phyloP scores from a whole-genome alignment of 192 early-diverging fungal genomes.

The Coemansia sp. region DNA sequence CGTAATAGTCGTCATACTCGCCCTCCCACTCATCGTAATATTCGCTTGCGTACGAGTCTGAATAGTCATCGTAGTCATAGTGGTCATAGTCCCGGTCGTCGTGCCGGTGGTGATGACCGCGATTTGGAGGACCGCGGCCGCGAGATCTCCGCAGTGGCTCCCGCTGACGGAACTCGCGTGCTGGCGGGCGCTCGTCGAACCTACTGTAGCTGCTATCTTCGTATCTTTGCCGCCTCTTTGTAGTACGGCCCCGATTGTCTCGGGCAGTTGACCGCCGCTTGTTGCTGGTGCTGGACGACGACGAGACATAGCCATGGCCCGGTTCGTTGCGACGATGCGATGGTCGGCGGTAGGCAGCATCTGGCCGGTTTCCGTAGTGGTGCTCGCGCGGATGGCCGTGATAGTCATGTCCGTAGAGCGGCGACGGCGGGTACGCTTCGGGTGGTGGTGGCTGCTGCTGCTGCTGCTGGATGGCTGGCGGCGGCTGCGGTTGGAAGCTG shows the following conservation, averaged over 20 bases:
- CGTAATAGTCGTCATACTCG: conserved; percentile 12
- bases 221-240: conserved; percentile 9
- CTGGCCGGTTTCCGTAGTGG: conserved; percentile 1
- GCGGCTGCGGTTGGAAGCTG: conserved; percentile 35
- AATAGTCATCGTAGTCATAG: conserved; percentile 34
- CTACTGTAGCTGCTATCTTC: conserved; percentile 20
- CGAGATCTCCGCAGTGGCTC: conserved; percentile 9
- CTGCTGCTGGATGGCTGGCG: conserved; percentile 4
- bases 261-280: neutral
- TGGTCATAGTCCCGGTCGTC: conserved; percentile 22
- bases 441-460: conserved; percentile 3
- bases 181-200: conserved; percentile 5
- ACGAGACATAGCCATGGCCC: conserved; percentile 8
- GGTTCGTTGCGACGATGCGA: conserved; percentile 16
- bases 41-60: conserved; percentile 24
- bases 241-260: neutral
- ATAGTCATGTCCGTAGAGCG: conserved; percentile 7
- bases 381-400: neutral
- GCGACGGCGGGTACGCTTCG: neutral
- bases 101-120: conserved; percentile 4
- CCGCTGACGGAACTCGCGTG: conserved; percentile 25
- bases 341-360: conserved; percentile 2
- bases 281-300: conserved; percentile 17
- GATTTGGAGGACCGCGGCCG: conserved; percentile 9
- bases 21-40: conserved; percentile 30